phyloP scores from a whole-genome alignment of 2,329 filamentous ascomycete species.

The Neofusicoccum laricinum region DNA sequence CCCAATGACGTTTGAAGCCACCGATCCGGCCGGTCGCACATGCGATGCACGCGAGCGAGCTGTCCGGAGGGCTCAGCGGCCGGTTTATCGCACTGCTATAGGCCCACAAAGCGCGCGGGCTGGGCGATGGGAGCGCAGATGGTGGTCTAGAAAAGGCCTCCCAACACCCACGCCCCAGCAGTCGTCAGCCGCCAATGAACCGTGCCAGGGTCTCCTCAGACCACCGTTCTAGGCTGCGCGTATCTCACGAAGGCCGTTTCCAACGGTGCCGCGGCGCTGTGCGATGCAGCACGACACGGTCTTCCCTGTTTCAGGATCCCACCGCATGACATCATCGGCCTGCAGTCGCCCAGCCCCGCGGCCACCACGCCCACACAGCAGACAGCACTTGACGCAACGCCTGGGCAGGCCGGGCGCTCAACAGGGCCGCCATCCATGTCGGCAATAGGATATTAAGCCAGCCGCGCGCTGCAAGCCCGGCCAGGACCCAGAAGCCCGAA shows the following conservation, averaged over 20 bases:
- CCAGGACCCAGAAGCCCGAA: too few relatives aligned
- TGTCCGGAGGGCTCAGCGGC: background rate
- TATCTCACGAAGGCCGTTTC: background rate
- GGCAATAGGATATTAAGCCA: background rate
- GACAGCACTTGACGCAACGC: background rate
- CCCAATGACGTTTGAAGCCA: background rate
- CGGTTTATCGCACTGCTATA: too few relatives aligned
- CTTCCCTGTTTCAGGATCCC: slow-evolving; percentile 4
- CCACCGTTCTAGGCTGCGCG: background rate
- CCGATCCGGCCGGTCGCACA: background rate
- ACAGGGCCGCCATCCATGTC: slow-evolving; percentile 3
- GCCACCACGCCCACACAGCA: background rate
- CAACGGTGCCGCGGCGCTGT: background rate
- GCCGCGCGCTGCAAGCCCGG: too few relatives aligned
- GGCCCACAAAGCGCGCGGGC: too few relatives aligned
- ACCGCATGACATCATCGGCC: slow-evolving; percentile 15
- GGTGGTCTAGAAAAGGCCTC: background rate
- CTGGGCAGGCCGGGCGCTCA: background rate
- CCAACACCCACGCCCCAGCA: background rate
- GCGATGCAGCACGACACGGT: background rate
- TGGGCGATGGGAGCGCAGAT: background rate
- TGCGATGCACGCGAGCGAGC: background rate
- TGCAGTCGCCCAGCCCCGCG: background rate
- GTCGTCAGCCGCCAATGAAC: background rate
- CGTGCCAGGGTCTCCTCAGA: background rate